Conservation (phyloP, 1,284 basidiomycete species). For the Ceratobasidium sp. region DNA sequence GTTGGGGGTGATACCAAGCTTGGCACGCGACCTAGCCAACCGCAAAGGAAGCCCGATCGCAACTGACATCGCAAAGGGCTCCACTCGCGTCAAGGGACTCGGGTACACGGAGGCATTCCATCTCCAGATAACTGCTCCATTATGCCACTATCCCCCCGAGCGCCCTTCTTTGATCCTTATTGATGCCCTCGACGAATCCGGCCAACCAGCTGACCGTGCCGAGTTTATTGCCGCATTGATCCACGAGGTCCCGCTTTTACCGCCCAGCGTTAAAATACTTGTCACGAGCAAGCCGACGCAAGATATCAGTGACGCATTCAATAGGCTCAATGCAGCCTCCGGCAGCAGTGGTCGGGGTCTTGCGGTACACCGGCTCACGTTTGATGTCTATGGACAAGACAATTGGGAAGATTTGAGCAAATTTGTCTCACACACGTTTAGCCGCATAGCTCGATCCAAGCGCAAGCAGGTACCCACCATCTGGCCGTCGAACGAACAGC, state of each 20-base stretch:
- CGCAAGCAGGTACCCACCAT: background rate
- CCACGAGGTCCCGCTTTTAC: conserved; percentile 16
- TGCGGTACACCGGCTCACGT: conserved; percentile 17
- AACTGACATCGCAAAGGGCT: background rate
- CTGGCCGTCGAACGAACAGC: conserved; percentile 22
- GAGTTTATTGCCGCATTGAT: background rate
- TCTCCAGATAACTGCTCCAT: background rate
- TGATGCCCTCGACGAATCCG: conserved; percentile 20
- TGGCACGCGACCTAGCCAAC: background rate
- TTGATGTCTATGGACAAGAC: conserved; percentile 26
- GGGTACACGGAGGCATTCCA: conserved; percentile 12
- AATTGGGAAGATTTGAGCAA: conserved; percentile 5
- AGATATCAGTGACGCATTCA: conserved; percentile 13
- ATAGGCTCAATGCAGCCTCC: background rate
- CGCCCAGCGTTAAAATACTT: conserved; percentile 4
- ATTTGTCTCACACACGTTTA: conserved; percentile 7
- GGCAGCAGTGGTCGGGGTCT: background rate
- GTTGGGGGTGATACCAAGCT: background rate
- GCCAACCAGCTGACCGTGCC: background rate
- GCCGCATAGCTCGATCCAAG: background rate
- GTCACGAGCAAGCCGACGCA: conserved; percentile 27
- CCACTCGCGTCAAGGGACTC: background rate
- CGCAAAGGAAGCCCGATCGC: background rate
- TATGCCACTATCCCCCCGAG: background rate
- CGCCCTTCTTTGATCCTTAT: conserved; percentile 3